Percentiles rank a stretch among this genome's conserved stretches.
phyloP scores from a whole-genome alignment of 768 basidiomycete genomes.

The Hygrophoropsis aurantiaca region DNA sequence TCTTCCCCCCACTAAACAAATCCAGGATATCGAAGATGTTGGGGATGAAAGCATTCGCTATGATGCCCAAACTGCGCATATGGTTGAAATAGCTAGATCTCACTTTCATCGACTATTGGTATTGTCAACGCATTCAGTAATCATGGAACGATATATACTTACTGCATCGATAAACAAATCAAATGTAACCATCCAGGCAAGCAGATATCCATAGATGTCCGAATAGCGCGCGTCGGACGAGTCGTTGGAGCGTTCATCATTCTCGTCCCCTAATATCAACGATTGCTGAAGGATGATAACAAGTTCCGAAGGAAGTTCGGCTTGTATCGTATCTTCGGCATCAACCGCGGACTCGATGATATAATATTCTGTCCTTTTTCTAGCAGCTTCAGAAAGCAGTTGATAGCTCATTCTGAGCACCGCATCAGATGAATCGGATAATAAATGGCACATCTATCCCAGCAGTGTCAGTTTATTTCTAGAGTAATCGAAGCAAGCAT shows the following conservation, averaged over 20 bases:
- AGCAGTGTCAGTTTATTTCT: conserved; percentile 1
- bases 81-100: conserved; percentile 85
- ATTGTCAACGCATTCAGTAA: not conserved
- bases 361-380: conserved; percentile 74
- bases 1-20: conserved; percentile 62
- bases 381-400: conserved; percentile 67
- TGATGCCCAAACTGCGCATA: conserved; percentile 66
- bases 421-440: conserved; percentile 59
- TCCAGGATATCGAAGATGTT: conserved; percentile 64
- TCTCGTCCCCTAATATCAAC: conserved; percentile 38
- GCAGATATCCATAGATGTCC: conserved; percentile 63
- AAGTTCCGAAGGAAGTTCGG: conserved; percentile 66
- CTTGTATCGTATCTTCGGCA: conserved; percentile 50
- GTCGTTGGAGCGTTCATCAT: conserved; percentile 37
- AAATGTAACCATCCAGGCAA: conserved; percentile 88
- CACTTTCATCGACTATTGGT: conserved; percentile 80
- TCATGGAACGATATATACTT: conserved; percentile 26
- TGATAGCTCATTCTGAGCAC: conserved; percentile 81
- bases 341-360: conserved; percentile 89
- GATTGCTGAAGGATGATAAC: conserved; percentile 57
- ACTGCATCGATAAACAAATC: conserved; percentile 85
- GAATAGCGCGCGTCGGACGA: conserved; percentile 21
- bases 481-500: conserved; percentile 6
- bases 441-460: conserved; percentile 74
- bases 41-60: conserved; percentile 68